phyloP scores from a whole-genome alignment of 2,329 filamentous ascomycete species.

The Penicillium olsonii region DNA sequence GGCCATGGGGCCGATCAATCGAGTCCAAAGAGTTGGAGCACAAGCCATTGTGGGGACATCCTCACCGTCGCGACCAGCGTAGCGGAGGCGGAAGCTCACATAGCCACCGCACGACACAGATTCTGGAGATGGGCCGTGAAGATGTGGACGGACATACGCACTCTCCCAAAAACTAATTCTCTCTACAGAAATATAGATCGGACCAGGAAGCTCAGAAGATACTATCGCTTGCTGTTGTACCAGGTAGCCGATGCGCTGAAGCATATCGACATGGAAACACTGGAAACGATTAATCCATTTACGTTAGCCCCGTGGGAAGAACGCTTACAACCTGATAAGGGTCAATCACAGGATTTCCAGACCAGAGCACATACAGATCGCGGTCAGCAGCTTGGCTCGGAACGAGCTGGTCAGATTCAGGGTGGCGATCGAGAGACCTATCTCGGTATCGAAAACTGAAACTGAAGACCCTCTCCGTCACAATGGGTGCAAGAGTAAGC shows the following conservation, averaged over 20 bases:
- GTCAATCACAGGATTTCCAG: background rate
- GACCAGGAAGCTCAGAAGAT: conserved; percentile 16
- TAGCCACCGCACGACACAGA: conserved; percentile 10
- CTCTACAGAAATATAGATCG: conserved; percentile 14
- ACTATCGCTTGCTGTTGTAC: conserved; percentile 14
- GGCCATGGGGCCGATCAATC: conserved; percentile 14
- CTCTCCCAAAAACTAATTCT: conserved; percentile 11
- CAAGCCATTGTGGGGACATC: conserved; percentile 22
- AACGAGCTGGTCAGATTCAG: background rate
- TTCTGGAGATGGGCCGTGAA: conserved; percentile 19
- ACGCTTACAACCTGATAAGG: conserved; percentile 4
- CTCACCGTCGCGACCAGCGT: conserved; percentile 23
- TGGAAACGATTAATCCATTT: conserved; percentile 15
- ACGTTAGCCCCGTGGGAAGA: conserved; percentile 10
- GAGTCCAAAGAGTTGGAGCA: conserved; percentile 23
- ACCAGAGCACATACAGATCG: conserved; percentile 11
- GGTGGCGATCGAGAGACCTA: conserved; percentile 25
- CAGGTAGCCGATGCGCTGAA: conserved; percentile 17
- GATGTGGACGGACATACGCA: conserved; percentile 15
- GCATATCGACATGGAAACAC: conserved; percentile 7
- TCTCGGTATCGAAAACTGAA: conserved; percentile 21
- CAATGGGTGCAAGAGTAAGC: conserved; percentile 18
- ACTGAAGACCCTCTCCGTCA: conserved; percentile 21
- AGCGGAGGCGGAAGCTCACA: conserved; percentile 22
- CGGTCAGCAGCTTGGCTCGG: conserved; percentile 16